These are phyloP conservation scores for Gaillardinia entomophila DNA, from an alignment of 805 yeast species.

Conservation along the genomic window DNA sequence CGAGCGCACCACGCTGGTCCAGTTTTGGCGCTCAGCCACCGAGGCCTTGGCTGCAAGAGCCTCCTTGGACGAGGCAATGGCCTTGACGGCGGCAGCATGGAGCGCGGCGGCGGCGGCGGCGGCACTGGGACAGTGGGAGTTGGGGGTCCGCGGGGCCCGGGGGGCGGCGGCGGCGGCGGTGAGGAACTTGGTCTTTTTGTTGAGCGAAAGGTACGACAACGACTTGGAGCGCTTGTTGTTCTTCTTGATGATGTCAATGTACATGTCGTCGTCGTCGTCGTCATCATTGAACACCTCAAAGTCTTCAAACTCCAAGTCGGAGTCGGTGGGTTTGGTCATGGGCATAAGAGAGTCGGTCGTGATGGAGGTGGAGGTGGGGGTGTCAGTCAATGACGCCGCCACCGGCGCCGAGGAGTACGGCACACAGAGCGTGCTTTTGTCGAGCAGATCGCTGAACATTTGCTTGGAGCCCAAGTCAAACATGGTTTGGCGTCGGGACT, in stretches of 20 bases:
- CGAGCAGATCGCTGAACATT: conserved; percentile 36
- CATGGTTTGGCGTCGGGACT: conserved; percentile 49
- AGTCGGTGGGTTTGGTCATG: conserved; percentile 14
- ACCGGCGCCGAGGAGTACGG: conserved; percentile 78
- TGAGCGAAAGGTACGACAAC: conserved; percentile 47
- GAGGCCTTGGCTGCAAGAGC: conserved; percentile 1
- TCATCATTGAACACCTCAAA: conserved; percentile 43
- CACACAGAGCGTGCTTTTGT: conserved; percentile 44
- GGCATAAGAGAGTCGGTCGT: too few relatives aligned
- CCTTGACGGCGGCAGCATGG: conserved; percentile 59
- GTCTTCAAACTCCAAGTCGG: conserved; percentile 45
- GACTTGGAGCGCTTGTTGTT: conserved; percentile 55
- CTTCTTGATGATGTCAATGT: conserved; percentile 37
- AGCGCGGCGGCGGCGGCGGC: conserved; percentile 74
- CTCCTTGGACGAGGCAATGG: conserved; percentile 22
- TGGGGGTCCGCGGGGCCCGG: conserved; percentile 58
- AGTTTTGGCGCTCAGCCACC: conserved; percentile 43
- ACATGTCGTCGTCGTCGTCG: conserved; percentile 29
- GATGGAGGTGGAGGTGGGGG: conserved; percentile 1
- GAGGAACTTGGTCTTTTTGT: conserved; percentile 45
- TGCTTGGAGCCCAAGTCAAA: conserved; percentile 44
- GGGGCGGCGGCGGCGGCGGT: conserved; percentile 87
- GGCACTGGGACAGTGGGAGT: conserved; percentile 54
- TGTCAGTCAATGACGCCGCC: conserved; percentile 52
- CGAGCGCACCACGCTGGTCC: conserved; percentile 69